Percentiles rank a stretch among this genome's conserved stretches.
Evolutionary conservation across 1,284 basidiomycete species (phyloP).

Genomic region (Trametes hirsuta): DNA sequence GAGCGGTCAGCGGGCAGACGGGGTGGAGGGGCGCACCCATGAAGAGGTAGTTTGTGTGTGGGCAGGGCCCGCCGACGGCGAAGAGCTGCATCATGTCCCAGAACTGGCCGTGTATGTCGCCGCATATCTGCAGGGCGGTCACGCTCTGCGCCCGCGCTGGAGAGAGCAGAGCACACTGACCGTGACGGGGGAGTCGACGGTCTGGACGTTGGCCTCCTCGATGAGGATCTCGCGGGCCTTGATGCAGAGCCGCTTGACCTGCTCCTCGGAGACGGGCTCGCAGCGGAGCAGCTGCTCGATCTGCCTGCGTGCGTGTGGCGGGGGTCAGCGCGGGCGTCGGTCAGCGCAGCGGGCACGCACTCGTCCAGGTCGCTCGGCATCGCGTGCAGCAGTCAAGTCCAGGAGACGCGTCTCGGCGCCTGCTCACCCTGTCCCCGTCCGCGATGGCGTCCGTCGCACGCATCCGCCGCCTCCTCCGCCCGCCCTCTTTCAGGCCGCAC

Average conservation of each 20-base stretch:
- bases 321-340: constrained; percentile 9
- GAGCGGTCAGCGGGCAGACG: not conserved
- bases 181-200: constrained; percentile 95
- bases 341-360: constrained; percentile 16
- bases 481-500: too few relatives aligned
- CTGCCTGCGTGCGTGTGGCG: constrained; percentile 52
- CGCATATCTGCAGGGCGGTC: constrained; percentile 77
- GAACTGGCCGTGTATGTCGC: constrained; percentile 99
- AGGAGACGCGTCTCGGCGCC: not conserved
- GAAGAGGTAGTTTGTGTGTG: constrained; percentile 97
- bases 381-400: not conserved
- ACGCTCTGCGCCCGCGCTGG: constrained; percentile 12
- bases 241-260: constrained; percentile 91
- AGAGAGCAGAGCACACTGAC: constrained; percentile 48
- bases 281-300: constrained; percentile 90
- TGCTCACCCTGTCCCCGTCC: too few relatives aligned
- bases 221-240: constrained; percentile 96
- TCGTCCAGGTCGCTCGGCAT: constrained; percentile 26
- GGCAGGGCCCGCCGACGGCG: constrained; percentile 93
- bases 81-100: constrained; percentile 98
- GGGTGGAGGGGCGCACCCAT: constrained; percentile 72
- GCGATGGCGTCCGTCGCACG: too few relatives aligned
- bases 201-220: constrained; percentile 97
- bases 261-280: constrained; percentile 90
- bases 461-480: too few relatives aligned